Base-by-base conservation (phyloP, 208 protist genomes). In the Trypanosomatidae sp. region DNA sequence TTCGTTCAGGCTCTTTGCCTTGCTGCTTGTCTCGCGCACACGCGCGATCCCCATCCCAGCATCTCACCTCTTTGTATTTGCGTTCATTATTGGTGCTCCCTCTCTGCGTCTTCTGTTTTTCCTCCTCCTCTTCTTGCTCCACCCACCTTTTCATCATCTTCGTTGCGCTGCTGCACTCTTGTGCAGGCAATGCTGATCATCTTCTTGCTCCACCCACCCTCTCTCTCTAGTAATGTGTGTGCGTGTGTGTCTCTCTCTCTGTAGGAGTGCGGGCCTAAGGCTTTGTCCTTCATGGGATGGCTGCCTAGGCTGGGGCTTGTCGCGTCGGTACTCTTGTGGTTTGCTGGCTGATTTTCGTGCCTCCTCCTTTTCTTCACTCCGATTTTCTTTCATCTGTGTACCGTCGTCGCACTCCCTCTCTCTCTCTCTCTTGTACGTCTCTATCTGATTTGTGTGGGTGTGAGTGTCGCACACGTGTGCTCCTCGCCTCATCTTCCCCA, bases 111-210 rank as follows among this genome's bases (percentile, higher is more conserved):
- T 39, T 39, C 36, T 39, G 36, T 39, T 39, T 39, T 39, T 6
- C 36, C 33, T 36, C 33, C 33, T 36, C 33, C 33, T 36, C 33
- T 36, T 36, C 33, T 1, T 36, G 33, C 33, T 36, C 33, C 33
- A 36, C 33, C 33, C 33, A 36, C 33, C 33, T 36, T 36, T 36
- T 36, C 33, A 36, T 36, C 33, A 36, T 36, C 33, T 36, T 36
- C 33, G 33, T 76, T 74, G 52, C 53, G 50, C 52, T 68, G 62
- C 39, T 49, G 43, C 43, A 50, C 58, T 76, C 19, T 74, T 25
- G 30, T 62, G 22, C 43, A 19, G 46, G 33, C 33, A 36, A 36
- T 36, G 33, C 33, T 36, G 33, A 36, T 39, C 36, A 3, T 39
- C 36, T 39, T 39, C 36, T 39, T 39, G 50, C 50, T 6, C 25